These are phyloP conservation scores for Begonia masoniana DNA, from an alignment of 306 rosid species.

Conservation along the genomic window DNA sequence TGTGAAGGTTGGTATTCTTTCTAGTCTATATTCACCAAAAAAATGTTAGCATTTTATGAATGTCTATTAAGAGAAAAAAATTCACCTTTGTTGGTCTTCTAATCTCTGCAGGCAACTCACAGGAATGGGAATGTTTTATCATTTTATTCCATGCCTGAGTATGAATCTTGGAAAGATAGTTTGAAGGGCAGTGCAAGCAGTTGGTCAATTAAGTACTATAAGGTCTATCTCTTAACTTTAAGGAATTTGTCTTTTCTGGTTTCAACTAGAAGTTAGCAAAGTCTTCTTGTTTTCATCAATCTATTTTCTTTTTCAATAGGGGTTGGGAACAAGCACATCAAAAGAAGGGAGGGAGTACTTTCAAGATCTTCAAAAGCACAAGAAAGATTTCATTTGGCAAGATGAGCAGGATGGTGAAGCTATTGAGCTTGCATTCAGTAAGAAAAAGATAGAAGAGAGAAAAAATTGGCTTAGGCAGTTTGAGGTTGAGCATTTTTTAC, in stretches of 20 bases:
- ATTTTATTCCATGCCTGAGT: slow-evolving; percentile 85
- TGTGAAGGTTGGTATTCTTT: slow-evolving; percentile 54
- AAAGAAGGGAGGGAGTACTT: slow-evolving; percentile 92
- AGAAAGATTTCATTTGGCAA: slow-evolving; percentile 76
- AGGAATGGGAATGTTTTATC: slow-evolving; percentile 53
- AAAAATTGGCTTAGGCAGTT: slow-evolving; percentile 83
- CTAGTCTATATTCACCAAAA: not conserved
- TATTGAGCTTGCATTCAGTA: slow-evolving; percentile 90
- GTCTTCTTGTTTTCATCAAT: slow-evolving; percentile 2
- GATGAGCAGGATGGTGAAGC: slow-evolving; percentile 82
- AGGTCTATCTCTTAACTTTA: slow-evolving; percentile 39
- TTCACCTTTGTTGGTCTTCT: not conserved
- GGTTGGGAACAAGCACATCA: slow-evolving; percentile 93
- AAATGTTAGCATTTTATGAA: too few species aligned
- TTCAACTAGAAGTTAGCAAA: not conserved
- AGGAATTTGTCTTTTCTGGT: slow-evolving; percentile 1
- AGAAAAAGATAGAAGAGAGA: slow-evolving; percentile 88
- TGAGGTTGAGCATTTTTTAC: slow-evolving; percentile 41
- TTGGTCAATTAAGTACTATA: slow-evolving; percentile 89
- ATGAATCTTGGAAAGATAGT: slow-evolving; percentile 60
- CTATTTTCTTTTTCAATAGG: slow-evolving; percentile 27
- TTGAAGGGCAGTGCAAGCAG: slow-evolving; percentile 62
- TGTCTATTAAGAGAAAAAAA: not conserved
- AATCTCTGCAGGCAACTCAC: slow-evolving; percentile 53
- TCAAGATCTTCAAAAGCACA: slow-evolving; percentile 49